These are phyloP conservation scores for Hirschfeldia incana DNA, from an alignment of 345 rosid species.

Conservation along the genomic window DNA sequence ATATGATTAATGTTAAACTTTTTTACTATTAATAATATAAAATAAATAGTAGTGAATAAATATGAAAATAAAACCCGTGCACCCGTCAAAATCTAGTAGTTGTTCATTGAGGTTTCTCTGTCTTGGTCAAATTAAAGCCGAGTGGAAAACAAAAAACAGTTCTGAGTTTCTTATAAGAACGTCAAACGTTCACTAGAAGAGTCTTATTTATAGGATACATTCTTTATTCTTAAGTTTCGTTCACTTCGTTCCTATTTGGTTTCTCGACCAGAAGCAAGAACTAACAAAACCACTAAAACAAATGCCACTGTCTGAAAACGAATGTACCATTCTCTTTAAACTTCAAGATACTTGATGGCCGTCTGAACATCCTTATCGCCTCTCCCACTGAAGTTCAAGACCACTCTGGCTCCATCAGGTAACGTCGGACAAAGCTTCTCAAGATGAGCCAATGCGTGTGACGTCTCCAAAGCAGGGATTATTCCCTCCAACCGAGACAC, in stretches of 20 bases:
- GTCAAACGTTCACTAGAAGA: not conserved
- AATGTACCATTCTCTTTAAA: conserved; percentile 34
- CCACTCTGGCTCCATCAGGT: conserved; percentile 61
- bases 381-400: conserved; percentile 91
- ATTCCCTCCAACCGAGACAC: conserved; percentile 82
- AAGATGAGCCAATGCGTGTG: conserved; percentile 80
- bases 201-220: conserved; percentile 25
- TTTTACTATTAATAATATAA: no score
- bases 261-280: not conserved
- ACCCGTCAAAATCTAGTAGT: no score
- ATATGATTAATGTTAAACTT: no score
- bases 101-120: not conserved
- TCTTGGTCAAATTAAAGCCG: not conserved
- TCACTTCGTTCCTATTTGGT: not conserved
- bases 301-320: not conserved
- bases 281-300: not conserved
- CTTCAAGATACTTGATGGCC: conserved; percentile 64
- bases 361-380: conserved; percentile 97
- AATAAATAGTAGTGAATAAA: no score
- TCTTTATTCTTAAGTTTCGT: not conserved
- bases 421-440: conserved; percentile 91
- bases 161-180: not conserved
- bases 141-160: conserved; percentile 5
- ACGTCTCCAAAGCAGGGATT: conserved; percentile 90
- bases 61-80: no score